Percentiles rank a stretch among this genome's conserved stretches.
Evolutionary conservation across 805 yeast species (phyloP).

Genomic region (Metschnikowia shivogae): DNA sequence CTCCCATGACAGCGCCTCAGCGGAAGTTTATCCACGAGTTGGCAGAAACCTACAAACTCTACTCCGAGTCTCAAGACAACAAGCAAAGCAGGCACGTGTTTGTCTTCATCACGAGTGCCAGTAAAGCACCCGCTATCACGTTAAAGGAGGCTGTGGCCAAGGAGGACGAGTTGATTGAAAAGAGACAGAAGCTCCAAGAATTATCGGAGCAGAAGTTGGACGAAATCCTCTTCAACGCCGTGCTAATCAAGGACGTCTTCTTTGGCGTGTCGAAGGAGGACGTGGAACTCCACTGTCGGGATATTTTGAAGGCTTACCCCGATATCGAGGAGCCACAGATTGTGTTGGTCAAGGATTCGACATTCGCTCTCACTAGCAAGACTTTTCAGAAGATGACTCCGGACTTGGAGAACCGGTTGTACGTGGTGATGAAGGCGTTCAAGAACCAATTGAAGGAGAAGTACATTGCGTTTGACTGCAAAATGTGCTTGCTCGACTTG

Average conservation of each 20-base stretch:
- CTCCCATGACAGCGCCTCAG: slow-evolving; percentile 68
- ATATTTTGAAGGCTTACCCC: slow-evolving; percentile 21
- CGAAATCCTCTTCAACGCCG: slow-evolving; percentile 46
- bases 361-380: slow-evolving; percentile 39
- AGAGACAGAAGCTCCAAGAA: slow-evolving; percentile 22
- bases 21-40: slow-evolving; percentile 68
- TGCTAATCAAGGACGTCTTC: slow-evolving; percentile 49
- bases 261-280: slow-evolving; percentile 50
- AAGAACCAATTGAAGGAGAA: slow-evolving; percentile 30
- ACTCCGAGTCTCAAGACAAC: slow-evolving; percentile 71
- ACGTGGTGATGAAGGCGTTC: slow-evolving; percentile 35
- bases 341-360: slow-evolving; percentile 40
- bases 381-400: slow-evolving; percentile 29
- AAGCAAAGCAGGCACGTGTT: slow-evolving; percentile 77
- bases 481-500: slow-evolving; percentile 41
- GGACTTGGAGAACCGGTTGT: slow-evolving; percentile 42
- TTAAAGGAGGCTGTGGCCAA: slow-evolving; percentile 41
- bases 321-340: slow-evolving; percentile 25
- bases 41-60: slow-evolving; percentile 54
- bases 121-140: slow-evolving; percentile 40
- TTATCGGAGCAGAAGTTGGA: slow-evolving; percentile 22
- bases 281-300: slow-evolving; percentile 30
- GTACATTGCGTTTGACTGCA: slow-evolving; percentile 49
- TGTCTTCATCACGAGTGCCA: slow-evolving; percentile 38
- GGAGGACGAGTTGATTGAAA: slow-evolving; percentile 18